Base-by-base conservation (phyloP, 176 grass and related monocot genomes). In the Elaeis guineensis region DNA sequence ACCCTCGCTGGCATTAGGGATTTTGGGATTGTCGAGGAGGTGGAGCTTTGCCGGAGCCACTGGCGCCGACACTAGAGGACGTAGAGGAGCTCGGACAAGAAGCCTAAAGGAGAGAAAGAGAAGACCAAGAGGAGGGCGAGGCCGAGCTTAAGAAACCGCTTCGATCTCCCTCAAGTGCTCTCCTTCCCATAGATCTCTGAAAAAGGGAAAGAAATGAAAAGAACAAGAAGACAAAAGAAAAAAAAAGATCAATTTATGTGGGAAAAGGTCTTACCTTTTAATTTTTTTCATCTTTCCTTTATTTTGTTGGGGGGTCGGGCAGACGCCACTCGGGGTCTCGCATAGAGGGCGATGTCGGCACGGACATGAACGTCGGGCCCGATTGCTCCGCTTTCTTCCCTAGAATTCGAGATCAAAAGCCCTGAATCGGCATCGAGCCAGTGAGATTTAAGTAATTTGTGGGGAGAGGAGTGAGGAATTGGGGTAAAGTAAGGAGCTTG, bases 261-360 rank as follows among this genome's bases (percentile, higher is more conserved):
- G 23, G 23, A 1, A 23, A 23, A 23, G 23, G 23, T 23, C 23
- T 23, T 23, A 23, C 23, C 0, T 23, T 23, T 23, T 23, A 23
- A 23, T 23, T 23, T 23, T 23, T 23, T 23, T 23, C 23, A 2
- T 23, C 23, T 23, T 23, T 23, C 23, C 23, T 23, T 23, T 1
- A 2, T 23, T 23, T 23, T 23, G 23, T 23, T 73, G 70, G 20
- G 56, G 17, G 9, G 56, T 25, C 2, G 69, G 29, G 69, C 57
- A 63, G 21, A 86, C 72, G n/a, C 69, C 73, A 17, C 67, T 63
- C 0, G 72, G 74, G 74, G 79, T 58, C 73, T 69, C 21, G 80
- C 78, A 70, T 82, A 85, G 67, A 95, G 73, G 62, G 82, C 79
- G 49, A 89, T 82, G 90, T 73, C 76, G 82, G 78, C 57, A 84